Percentiles rank a stretch among this genome's conserved stretches.
Evolutionary conservation across 768 basidiomycete species (phyloP).

Genomic region (Boletus reticulatus): DNA sequence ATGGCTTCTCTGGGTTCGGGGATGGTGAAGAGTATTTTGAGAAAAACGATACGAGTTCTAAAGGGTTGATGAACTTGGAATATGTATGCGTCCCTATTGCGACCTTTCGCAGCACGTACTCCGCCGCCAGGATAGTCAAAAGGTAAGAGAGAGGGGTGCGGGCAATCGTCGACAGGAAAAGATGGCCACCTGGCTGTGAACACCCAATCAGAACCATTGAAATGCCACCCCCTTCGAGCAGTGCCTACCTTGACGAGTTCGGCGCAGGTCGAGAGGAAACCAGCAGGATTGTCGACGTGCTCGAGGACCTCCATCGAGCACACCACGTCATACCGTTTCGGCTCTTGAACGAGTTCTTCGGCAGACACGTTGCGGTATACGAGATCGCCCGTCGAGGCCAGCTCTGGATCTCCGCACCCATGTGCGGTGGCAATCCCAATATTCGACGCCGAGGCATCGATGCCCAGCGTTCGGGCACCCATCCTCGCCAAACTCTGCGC

Average conservation of each 20-base stretch:
- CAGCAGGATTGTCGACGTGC: slow-evolving; percentile 90
- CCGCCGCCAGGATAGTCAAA: slow-evolving; percentile 74
- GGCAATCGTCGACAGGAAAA: slow-evolving; percentile 94
- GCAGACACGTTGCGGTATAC: slow-evolving; percentile 72
- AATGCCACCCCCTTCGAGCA: background rate
- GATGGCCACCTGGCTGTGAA: slow-evolving; percentile 86
- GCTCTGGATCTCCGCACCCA: slow-evolving; percentile 69
- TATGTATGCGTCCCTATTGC: slow-evolving; percentile 88
- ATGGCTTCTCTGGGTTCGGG: slow-evolving; percentile 35
- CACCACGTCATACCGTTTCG: slow-evolving; percentile 81
- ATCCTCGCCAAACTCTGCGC: slow-evolving; percentile 79
- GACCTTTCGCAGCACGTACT: slow-evolving; percentile 78
- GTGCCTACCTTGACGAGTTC: slow-evolving; percentile 78
- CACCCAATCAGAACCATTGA: slow-evolving; percentile 1
- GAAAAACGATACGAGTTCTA: slow-evolving; percentile 85
- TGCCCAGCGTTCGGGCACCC: slow-evolving; percentile 84
- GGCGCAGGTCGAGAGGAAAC: slow-evolving; percentile 80
- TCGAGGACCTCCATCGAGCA: slow-evolving; percentile 98
- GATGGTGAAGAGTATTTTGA: slow-evolving; percentile 44
- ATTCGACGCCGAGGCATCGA: slow-evolving; percentile 89
- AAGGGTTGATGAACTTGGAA: slow-evolving; percentile 84
- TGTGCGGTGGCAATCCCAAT: slow-evolving; percentile 83
- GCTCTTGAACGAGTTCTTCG: slow-evolving; percentile 65
- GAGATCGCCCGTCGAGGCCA: slow-evolving; percentile 44
- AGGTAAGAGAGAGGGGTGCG: slow-evolving; percentile 76